These are phyloP conservation scores for Lentinula guzmanii DNA, from an alignment of 768 basidiomycete species.

Conservation along the genomic window DNA sequence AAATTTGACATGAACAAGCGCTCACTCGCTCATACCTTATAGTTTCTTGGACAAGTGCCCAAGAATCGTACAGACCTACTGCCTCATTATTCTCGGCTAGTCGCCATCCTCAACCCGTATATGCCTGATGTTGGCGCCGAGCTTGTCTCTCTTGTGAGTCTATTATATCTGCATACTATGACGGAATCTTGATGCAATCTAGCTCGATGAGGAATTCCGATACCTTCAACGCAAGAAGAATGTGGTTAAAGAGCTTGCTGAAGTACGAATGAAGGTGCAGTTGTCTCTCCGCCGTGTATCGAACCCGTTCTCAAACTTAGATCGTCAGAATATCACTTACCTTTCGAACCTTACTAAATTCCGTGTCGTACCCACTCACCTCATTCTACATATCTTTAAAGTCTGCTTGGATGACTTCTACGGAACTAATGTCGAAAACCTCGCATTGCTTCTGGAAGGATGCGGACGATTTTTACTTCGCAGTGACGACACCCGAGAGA, in stretches of 20 bases:
- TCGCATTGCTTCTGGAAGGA: conserved; percentile 85
- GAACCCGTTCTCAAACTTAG: neutral
- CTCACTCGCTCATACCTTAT: conserved; percentile 2
- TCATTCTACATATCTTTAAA: conserved; percentile 95
- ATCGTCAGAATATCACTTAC: conserved; percentile 74
- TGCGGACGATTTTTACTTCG: conserved; percentile 90
- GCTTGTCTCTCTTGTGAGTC: conserved; percentile 70
- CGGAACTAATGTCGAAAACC: conserved; percentile 88
- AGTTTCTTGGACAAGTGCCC: conserved; percentile 81
- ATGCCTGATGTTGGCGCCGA: conserved; percentile 92
- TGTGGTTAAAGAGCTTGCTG: conserved; percentile 83
- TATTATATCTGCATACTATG: neutral
- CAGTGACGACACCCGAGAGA: conserved; percentile 80
- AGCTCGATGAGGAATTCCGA: conserved; percentile 97
- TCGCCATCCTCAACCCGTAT: conserved; percentile 83
- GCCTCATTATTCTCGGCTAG: conserved; percentile 87
- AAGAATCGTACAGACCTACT: conserved; percentile 87
- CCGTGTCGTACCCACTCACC: conserved; percentile 80
- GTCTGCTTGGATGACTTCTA: conserved; percentile 95
- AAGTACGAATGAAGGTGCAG: conserved; percentile 70
- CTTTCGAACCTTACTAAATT: conserved; percentile 95
- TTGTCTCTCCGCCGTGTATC: conserved; percentile 19
- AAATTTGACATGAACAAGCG: neutral
- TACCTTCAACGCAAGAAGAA: conserved; percentile 94
- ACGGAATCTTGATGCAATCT: conserved; percentile 4